Conservation (phyloP, 495 filamentous ascomycete species). For the Aspergillus leporis region DNA sequence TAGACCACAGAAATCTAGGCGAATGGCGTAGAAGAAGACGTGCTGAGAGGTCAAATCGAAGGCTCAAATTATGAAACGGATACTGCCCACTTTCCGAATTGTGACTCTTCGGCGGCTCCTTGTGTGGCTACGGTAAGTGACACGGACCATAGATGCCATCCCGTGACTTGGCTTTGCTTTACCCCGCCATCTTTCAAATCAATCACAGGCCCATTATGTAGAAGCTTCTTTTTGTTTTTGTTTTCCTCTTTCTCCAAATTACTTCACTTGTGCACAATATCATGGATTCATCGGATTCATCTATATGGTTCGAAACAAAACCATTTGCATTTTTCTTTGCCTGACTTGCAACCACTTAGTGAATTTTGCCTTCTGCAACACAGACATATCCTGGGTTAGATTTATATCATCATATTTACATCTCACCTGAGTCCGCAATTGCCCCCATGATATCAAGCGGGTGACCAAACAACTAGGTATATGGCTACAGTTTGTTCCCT, state of each 20-base stretch:
- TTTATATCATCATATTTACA: background rate
- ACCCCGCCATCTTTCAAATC: constrained; percentile 21
- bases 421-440: background rate
- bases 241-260: background rate
- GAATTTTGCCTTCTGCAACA: too few species aligned
- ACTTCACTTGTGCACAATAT: too few species aligned
- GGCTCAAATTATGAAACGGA: constrained; percentile 21
- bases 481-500: background rate
- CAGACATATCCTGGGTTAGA: too few species aligned
- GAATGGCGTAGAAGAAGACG: constrained; percentile 15
- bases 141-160: constrained; percentile 19
- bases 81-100: constrained; percentile 27
- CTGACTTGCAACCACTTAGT: too few species aligned
- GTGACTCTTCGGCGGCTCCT: constrained; percentile 26
- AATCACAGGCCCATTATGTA: background rate
- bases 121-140: constrained; percentile 22
- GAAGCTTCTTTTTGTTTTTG: background rate
- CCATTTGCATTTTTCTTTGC: too few species aligned
- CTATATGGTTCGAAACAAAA: too few species aligned
- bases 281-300: too few species aligned
- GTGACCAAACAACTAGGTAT: background rate
- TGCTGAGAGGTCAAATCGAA: constrained; percentile 12
- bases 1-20: constrained; percentile 28
- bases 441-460: constrained; percentile 7
- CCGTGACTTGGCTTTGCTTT: constrained; percentile 20